Conservation (phyloP, 176 grass and related monocot genomes). For the Phyllostachys edulis region DNA sequence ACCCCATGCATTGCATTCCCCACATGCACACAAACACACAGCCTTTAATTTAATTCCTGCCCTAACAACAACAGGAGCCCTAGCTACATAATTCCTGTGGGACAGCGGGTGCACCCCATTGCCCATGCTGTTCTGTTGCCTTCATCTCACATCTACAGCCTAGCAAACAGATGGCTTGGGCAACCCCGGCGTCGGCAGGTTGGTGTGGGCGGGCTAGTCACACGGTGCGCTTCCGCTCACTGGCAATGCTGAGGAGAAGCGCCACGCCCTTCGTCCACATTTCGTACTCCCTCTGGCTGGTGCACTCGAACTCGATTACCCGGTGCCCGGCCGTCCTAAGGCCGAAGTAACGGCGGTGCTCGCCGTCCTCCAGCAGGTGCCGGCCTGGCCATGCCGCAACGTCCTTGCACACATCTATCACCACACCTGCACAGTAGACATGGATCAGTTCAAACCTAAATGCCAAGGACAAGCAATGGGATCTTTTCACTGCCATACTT, state of each 20-base stretch:
- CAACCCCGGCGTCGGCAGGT: neutral
- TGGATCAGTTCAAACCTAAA: neutral
- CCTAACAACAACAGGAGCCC: slow-evolving; percentile 21
- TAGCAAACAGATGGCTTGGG: slow-evolving; percentile 9
- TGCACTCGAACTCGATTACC: slow-evolving; percentile 95
- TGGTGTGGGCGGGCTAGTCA: slow-evolving; percentile 3
- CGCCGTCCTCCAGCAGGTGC: slow-evolving; percentile 84
- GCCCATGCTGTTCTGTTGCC: slow-evolving; percentile 35
- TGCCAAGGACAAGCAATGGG: neutral
- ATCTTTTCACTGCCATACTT: neutral
- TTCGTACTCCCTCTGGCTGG: slow-evolving; percentile 66
- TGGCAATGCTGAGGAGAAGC: slow-evolving; percentile 62
- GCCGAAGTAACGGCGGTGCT: slow-evolving; percentile 90
- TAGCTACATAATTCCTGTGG: slow-evolving; percentile 27
- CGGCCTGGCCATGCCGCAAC: slow-evolving; percentile 82
- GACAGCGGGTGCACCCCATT: neutral
- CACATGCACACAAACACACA: slow-evolving; percentile 32
- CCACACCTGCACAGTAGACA: slow-evolving; percentile 51
- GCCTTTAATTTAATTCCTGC: slow-evolving; percentile 28
- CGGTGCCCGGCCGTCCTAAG: slow-evolving; percentile 73
- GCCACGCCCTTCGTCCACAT: slow-evolving; percentile 93
- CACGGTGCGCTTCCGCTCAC: slow-evolving; percentile 51
- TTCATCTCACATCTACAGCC: slow-evolving; percentile 23
- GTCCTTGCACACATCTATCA: slow-evolving; percentile 88
- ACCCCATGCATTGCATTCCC: slow-evolving; percentile 24